Evolutionary conservation across 768 basidiomycete species (phyloP), one percentile per base, ranked within the genome.

Genomic region (Gelatoporia subvermispora): DNA sequence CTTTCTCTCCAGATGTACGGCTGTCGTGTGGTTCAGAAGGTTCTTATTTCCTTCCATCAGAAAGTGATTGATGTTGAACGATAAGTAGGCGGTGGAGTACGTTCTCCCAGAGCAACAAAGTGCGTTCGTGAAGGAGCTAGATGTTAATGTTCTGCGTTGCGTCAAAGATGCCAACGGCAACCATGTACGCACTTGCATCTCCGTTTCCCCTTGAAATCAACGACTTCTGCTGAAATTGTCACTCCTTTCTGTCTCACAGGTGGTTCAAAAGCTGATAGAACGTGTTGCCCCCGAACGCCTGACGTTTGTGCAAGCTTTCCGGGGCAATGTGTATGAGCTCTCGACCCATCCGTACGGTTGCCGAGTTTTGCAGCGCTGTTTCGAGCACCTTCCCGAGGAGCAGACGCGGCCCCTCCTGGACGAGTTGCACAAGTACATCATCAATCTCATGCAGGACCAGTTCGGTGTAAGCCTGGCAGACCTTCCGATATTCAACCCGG

Each of bases 21-120:
- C 3, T 99, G 95, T 67, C 82, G 95, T 13, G 93, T 98, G 7
- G 85, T 94, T 17, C 93, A 95, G 65, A 93, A 93, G 84, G 91
- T 89, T 52, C 21, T 54, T 53, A 22, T 20, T 35, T n/a, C 4
- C 47, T 31, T n/a, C 43, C 10, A 7, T 48, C n/a, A 38, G n/a
- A n/a, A 42, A 39, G 22, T 17, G 49, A 44, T 38, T 48, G 45
- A 47, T 52, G 39, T 36, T 52, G 47, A 50, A 49, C 35, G 50
- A 58, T 16, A 24, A 56, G 34, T 58, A 96, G 88, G 91, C 92
- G 23, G 74, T 98, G 18, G 93, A 97, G 60, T 81, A 76, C 60
- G 73, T 93, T 45, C 70, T 81, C 16, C 81, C 83, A 15, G 88
- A 89, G 44, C 88, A 94, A 56, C 91, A 94, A 66, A 72, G 72